Evolutionary conservation across 345 rosid genomes (phyloP).

Genomic region (Boechera retrofracta): DNA sequence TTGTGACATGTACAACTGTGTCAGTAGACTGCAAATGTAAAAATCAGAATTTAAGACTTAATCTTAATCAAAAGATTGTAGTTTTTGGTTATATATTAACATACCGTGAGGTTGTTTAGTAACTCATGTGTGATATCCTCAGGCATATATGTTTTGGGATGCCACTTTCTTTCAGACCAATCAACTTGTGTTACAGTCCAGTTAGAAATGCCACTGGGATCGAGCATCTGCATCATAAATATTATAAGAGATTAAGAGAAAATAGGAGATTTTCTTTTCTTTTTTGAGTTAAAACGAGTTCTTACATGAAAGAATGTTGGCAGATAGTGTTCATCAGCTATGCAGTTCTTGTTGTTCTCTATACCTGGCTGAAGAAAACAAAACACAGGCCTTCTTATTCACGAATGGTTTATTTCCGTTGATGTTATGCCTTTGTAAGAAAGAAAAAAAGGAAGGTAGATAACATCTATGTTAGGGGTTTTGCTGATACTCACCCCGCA

Average conservation of each 20-base stretch:
- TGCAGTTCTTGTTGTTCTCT: slow-evolving; percentile 89
- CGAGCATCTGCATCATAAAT: slow-evolving; percentile 65
- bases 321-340: slow-evolving; percentile 97
- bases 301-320: slow-evolving; percentile 94
- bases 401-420: background rate
- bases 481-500: slow-evolving; percentile 65
- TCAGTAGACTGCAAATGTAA: slow-evolving; percentile 73
- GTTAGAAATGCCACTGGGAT: slow-evolving; percentile 89
- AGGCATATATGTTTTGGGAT: slow-evolving; percentile 85
- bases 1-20: slow-evolving; percentile 74
- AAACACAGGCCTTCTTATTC: slow-evolving; percentile 20
- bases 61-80: background rate
- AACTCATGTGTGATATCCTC: slow-evolving; percentile 69
- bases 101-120: slow-evolving; percentile 84
- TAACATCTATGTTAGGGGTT: background rate
- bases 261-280: background rate
- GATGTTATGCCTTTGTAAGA: background rate
- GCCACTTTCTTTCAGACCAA: slow-evolving; percentile 99
- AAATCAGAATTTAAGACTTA: slow-evolving; percentile 4
- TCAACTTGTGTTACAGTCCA: slow-evolving; percentile 97
- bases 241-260: background rate
- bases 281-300: slow-evolving; percentile 8
- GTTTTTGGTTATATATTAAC: background rate
- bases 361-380: slow-evolving; percentile 81
- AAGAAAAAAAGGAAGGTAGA: background rate